Evolutionary conservation across 140 eudicot genomes (phyloP).

Genomic region (Cichorium intybus): DNA sequence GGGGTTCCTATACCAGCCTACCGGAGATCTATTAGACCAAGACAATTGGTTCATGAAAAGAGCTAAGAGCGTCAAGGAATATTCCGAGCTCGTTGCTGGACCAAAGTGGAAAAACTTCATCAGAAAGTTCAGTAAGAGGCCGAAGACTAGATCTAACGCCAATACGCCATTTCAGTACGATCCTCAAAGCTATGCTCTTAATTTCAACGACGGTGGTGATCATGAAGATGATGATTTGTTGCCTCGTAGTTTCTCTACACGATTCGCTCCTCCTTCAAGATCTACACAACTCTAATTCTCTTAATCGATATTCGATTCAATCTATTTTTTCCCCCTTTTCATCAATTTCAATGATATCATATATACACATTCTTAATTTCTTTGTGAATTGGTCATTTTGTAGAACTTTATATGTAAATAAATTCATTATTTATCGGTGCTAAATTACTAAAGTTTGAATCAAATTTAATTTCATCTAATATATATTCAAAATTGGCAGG

Average conservation of each 20-base stretch:
- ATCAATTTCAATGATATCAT: neutral
- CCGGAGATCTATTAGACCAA: slow-evolving; percentile 20
- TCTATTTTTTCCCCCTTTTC: slow-evolving; percentile 5
- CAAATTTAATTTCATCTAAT: neutral
- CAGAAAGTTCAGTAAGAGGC: slow-evolving; percentile 49
- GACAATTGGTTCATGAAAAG: slow-evolving; percentile 48
- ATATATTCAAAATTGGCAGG: slow-evolving; percentile 22
- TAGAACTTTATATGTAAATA: neutral
- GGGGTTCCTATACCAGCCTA: slow-evolving; percentile 13
- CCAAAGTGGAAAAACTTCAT: slow-evolving; percentile 91
- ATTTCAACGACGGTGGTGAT: slow-evolving; percentile 47
- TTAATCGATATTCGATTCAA: neutral
- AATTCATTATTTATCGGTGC: slow-evolving; percentile 1
- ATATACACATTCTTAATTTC: neutral
- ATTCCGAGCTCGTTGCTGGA: slow-evolving; percentile 67
- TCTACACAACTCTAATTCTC: slow-evolving; percentile 11
- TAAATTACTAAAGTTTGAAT: neutral
- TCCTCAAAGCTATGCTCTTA: slow-evolving; percentile 62
- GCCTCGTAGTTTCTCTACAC: slow-evolving; percentile 49
- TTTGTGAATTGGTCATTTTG: slow-evolving; percentile 3
- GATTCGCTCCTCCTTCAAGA: slow-evolving; percentile 48
- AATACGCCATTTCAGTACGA: slow-evolving; percentile 49
- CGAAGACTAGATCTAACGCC: slow-evolving; percentile 28
- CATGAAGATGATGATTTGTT: slow-evolving; percentile 51
- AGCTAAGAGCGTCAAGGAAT: slow-evolving; percentile 47